Percentiles rank a stretch among this genome's conserved stretches.
phyloP scores from a whole-genome alignment of 352 stramenopile genomes.

The Chrysophaeum taylorii region DNA sequence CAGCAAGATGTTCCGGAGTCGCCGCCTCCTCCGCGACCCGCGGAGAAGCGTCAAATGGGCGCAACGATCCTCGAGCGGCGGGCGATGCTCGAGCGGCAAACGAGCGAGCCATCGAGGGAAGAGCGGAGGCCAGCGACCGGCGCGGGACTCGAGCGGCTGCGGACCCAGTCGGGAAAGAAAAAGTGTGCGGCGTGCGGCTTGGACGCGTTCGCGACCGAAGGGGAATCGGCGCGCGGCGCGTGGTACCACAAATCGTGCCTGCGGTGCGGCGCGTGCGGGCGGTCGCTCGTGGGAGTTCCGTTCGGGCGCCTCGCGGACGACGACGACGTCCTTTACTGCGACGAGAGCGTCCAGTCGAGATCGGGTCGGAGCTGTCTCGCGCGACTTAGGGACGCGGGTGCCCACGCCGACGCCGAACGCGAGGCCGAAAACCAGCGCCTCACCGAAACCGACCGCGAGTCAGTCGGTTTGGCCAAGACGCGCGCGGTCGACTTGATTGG shows the following conservation, averaged over 20 bases:
- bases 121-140: no score
- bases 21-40: no score
- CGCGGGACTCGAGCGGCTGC: no score
- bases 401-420: background rate
- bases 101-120: no score
- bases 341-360: background rate
- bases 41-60: no score
- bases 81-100: no score
- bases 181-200: no score
- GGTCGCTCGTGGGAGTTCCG: background rate
- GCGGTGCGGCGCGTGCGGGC: background rate
- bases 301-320: background rate
- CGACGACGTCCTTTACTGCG: background rate
- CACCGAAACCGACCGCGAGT: background rate
- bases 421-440: background rate
- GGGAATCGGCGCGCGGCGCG: background rate
- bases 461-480: background rate
- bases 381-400: background rate
- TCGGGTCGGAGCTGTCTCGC: no score
- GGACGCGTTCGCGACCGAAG: background rate
- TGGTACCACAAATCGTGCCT: background rate
- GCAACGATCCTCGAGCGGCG: no score
- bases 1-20: no score
- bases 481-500: background rate
- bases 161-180: no score